A percentile compares a stretch with the other conserved stretches of the same genome.
phyloP scores from a whole-genome alignment of 768 basidiomycete species.

The Kwoniella bestiolae region DNA sequence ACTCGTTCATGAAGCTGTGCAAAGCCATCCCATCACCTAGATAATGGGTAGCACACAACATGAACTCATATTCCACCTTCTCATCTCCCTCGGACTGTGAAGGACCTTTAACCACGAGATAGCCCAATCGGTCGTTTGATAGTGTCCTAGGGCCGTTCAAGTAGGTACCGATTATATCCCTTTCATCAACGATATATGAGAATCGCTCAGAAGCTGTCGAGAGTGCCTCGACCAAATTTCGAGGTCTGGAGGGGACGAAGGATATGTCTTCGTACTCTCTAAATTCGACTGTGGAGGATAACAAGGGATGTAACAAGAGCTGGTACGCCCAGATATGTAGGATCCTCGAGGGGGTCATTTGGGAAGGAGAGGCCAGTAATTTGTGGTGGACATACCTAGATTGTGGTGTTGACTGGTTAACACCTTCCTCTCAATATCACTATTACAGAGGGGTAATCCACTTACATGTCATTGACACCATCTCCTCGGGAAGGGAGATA shows the following conservation, averaged over 20 bases:
- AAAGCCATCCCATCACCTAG: conserved; percentile 86
- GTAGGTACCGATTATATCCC: conserved; percentile 66
- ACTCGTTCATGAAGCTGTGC: conserved; percentile 78
- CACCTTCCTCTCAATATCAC: too few relatives aligned
- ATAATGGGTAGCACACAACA: conserved; percentile 79
- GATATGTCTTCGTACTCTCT: conserved; percentile 62
- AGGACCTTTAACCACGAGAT: conserved; percentile 38
- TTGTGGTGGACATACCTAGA: conserved; percentile 79
- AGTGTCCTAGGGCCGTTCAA: conserved; percentile 78
- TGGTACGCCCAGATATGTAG: conserved; percentile 71
- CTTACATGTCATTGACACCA: conserved; percentile 82
- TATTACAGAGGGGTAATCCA: background rate
- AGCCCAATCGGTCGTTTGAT: conserved; percentile 68
- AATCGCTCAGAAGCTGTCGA: conserved; percentile 59
- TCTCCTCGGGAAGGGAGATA: conserved; percentile 76
- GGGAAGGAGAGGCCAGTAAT: conserved; percentile 62
- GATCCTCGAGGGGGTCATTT: conserved; percentile 63
- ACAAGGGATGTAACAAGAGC: conserved; percentile 70
- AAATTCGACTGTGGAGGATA: conserved; percentile 68
- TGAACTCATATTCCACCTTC: conserved; percentile 64
- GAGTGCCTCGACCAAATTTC: conserved; percentile 60
- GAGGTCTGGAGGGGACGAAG: conserved; percentile 60
- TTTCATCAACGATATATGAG: conserved; percentile 13
- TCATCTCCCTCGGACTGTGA: conserved; percentile 18
- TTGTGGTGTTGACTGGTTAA: too few relatives aligned